These are phyloP conservation scores for Phaeosphaeriaceae sp. DNA, from an alignment of 2,329 filamentous ascomycete species.

Conservation along the genomic window DNA sequence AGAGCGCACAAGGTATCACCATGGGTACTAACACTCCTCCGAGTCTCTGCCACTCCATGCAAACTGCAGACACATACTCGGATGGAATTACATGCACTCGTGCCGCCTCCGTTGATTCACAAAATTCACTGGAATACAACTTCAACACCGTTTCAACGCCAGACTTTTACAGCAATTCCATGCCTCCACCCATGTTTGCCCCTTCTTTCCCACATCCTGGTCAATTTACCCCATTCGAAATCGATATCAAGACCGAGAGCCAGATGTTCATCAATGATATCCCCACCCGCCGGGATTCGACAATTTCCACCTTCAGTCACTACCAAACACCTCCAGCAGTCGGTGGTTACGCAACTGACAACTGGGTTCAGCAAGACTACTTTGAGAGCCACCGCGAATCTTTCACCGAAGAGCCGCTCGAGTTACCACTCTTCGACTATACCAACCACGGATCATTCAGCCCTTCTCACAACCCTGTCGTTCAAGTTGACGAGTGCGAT, in stretches of 20 bases:
- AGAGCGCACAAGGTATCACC: slow-evolving; percentile 64
- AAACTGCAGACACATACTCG: slow-evolving; percentile 79
- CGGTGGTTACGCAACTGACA: slow-evolving; percentile 70
- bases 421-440: slow-evolving; percentile 85
- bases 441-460: slow-evolving; percentile 68
- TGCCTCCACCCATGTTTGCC: slow-evolving; percentile 59
- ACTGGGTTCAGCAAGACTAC: slow-evolving; percentile 75
- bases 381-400: slow-evolving; percentile 73
- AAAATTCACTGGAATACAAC: slow-evolving; percentile 67
- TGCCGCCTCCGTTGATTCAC: slow-evolving; percentile 80
- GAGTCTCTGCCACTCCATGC: slow-evolving; percentile 79
- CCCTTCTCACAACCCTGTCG: slow-evolving; percentile 69
- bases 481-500: slow-evolving; percentile 88
- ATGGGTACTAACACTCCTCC: slow-evolving; percentile 70
- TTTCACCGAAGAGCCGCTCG: slow-evolving; percentile 61
- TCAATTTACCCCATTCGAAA: slow-evolving; percentile 81
- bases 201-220: slow-evolving; percentile 59
- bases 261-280: slow-evolving; percentile 94
- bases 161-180: slow-evolving; percentile 65
- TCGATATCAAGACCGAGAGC: slow-evolving; percentile 94
- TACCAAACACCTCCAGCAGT: slow-evolving; percentile 78
- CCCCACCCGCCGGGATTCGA: slow-evolving; percentile 82
- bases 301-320: slow-evolving; percentile 91
- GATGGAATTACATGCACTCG: slow-evolving; percentile 73
- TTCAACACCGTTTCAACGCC: slow-evolving; percentile 68